A percentile compares a stretch with the other conserved stretches of the same genome.
Evolutionary conservation across 176 grass and related monocot species (phyloP).

Genomic region (Poa annua): DNA sequence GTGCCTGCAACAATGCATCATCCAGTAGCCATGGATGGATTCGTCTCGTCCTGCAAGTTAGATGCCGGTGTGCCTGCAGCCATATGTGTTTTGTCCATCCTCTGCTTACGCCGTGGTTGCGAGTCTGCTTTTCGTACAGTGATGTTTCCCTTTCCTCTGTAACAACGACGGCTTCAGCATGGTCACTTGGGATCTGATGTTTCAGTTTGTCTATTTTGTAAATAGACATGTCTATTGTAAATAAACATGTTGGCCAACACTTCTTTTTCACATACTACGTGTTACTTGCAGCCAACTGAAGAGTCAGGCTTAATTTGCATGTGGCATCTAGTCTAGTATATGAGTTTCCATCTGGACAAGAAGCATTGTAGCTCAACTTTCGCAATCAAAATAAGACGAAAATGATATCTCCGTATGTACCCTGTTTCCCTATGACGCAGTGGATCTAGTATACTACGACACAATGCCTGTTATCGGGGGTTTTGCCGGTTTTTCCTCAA

Average conservation of each 20-base stretch:
- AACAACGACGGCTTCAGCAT: constrained; percentile 19
- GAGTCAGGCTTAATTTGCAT: neutral
- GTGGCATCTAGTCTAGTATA: neutral
- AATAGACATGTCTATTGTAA: neutral
- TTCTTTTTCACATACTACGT: neutral
- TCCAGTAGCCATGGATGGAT: too few species aligned
- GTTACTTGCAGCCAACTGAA: neutral
- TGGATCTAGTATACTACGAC: neutral
- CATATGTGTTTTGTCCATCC: neutral
- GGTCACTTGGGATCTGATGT: neutral
- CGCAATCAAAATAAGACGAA: neutral
- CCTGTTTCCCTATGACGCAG: neutral
- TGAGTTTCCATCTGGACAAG: neutral
- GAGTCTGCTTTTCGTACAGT: neutral
- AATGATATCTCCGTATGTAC: neutral
- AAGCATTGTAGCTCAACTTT: neutral
- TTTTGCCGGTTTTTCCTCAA: neutral
- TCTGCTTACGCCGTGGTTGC: neutral
- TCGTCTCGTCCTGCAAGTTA: too few species aligned
- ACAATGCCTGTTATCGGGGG: neutral
- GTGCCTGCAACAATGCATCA: too few species aligned
- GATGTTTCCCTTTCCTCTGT: neutral
- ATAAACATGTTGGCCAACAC: neutral
- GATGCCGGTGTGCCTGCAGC: neutral
- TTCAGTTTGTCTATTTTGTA: neutral